These are phyloP conservation scores for Verticillium albo-atrum DNA, from an alignment of 2,329 filamentous ascomycete species.

Conservation along the genomic window DNA sequence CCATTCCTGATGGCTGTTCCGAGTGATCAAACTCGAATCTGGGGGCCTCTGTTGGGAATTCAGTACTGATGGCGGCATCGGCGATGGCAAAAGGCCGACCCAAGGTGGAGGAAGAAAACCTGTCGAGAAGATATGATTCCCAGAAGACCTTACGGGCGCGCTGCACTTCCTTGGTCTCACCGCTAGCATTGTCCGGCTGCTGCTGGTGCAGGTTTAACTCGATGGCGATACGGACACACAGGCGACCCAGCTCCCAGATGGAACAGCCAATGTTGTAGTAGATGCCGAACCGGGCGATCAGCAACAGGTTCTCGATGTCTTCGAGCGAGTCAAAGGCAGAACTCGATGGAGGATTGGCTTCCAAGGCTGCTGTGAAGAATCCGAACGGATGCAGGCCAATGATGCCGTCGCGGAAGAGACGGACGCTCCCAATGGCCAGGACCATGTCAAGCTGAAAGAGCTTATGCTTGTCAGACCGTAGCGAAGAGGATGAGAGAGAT, in stretches of 20 bases:
- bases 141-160: conserved; percentile 4
- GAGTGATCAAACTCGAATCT: too few species aligned
- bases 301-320: conserved; percentile 4
- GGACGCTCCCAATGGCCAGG: conserved; percentile 5
- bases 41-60: not conserved
- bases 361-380: conserved; percentile 7
- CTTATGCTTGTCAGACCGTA: not conserved
- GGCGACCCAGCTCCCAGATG: conserved; percentile 6
- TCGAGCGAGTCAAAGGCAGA: conserved; percentile 3
- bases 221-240: conserved; percentile 4
- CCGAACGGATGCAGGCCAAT: conserved; percentile 4
- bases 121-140: conserved; percentile 5
- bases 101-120: conserved; percentile 5
- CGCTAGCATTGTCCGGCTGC: too few species aligned
- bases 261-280: conserved; percentile 9
- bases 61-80: conserved; percentile 1
- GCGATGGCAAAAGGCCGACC: conserved; percentile 7
- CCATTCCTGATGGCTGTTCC: too few species aligned
- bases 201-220: conserved; percentile 3
- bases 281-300: conserved; percentile 6
- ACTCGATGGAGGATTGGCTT: not conserved
- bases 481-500: not conserved
- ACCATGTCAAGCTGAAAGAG: conserved; percentile 5
- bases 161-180: not conserved
- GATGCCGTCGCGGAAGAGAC: conserved; percentile 1